phyloP scores from a whole-genome alignment of 805 yeast species.

The Yarrowia porcina region DNA sequence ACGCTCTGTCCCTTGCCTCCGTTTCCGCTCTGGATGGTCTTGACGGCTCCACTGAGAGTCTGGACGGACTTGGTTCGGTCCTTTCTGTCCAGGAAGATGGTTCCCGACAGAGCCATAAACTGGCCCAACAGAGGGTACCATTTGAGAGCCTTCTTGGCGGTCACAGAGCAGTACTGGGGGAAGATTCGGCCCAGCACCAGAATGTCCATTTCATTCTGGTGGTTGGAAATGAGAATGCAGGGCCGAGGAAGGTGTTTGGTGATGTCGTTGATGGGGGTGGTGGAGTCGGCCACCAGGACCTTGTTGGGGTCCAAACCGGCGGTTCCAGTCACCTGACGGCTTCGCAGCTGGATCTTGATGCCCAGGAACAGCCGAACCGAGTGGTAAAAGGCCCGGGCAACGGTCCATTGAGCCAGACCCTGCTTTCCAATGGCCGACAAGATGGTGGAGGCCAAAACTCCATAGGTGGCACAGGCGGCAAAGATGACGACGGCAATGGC shows the following conservation, averaged over 20 bases:
- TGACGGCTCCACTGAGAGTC: conserved; percentile 69
- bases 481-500: conserved; percentile 17
- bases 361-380: conserved; percentile 62
- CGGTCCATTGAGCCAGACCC: conserved; percentile 81
- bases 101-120: conserved; percentile 91
- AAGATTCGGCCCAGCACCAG: conserved; percentile 76
- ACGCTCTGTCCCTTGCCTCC: conserved; percentile 50
- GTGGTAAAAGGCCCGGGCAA: conserved; percentile 76
- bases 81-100: conserved; percentile 84
- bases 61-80: conserved; percentile 70
- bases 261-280: conserved; percentile 6
- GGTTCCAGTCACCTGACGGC: conserved; percentile 54
- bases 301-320: not conserved
- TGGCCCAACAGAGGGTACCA: conserved; percentile 91
- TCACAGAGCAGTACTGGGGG: conserved; percentile 85
- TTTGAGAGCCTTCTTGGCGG: conserved; percentile 82
- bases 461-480: conserved; percentile 37
- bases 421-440: conserved; percentile 68
- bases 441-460: conserved; percentile 69
- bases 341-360: conserved; percentile 62
- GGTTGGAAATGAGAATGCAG: conserved; percentile 79
- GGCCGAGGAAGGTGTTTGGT: conserved; percentile 46
- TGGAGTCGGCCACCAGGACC: not conserved
- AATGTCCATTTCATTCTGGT: conserved; percentile 86
- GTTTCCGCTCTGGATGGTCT: conserved; percentile 55